Evolutionary conservation across 495 filamentous ascomycete species (phyloP).

Genomic region (Penicillium daleae): DNA sequence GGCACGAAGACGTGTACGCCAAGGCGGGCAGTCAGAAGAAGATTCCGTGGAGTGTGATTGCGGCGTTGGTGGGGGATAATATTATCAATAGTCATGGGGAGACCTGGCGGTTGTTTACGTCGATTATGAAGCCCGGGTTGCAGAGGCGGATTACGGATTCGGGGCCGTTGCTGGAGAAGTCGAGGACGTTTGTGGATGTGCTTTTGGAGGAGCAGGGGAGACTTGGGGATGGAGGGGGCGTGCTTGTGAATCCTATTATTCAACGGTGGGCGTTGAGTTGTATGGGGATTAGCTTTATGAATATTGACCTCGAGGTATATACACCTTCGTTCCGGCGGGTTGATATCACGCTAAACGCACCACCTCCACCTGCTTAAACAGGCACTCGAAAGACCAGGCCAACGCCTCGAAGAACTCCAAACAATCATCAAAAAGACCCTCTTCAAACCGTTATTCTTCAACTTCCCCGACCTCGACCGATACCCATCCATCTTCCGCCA

Average conservation of each 20-base stretch:
- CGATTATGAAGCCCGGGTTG: conserved; percentile 44
- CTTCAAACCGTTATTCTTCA: conserved; percentile 46
- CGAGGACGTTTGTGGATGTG: conserved; percentile 27
- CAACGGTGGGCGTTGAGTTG: conserved; percentile 36
- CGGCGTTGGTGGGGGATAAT: conserved; percentile 43
- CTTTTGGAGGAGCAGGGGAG: conserved; percentile 19
- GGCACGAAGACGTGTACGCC: conserved; percentile 47
- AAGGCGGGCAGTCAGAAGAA: conserved; percentile 54
- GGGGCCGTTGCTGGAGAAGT: conserved; percentile 25
- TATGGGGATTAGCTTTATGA: conserved; percentile 32
- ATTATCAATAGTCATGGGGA: conserved; percentile 41
- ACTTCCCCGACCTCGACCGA: conserved; percentile 42
- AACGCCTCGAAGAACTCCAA: conserved; percentile 33
- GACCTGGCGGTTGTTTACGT: conserved; percentile 39
- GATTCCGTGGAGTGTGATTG: conserved; percentile 48
- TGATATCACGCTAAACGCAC: not conserved
- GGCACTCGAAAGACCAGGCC: conserved; percentile 22
- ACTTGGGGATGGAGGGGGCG: not conserved
- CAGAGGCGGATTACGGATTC: conserved; percentile 36
- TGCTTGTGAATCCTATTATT: conserved; percentile 29
- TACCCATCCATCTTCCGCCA: conserved; percentile 31
- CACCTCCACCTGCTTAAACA: not conserved
- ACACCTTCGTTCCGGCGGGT: not conserved
- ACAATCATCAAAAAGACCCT: conserved; percentile 36
- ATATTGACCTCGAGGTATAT: conserved; percentile 30